Evolutionary conservation across 73 alveolate genomes (phyloP).

Genomic region (Durusdinium trenchii): DNA sequence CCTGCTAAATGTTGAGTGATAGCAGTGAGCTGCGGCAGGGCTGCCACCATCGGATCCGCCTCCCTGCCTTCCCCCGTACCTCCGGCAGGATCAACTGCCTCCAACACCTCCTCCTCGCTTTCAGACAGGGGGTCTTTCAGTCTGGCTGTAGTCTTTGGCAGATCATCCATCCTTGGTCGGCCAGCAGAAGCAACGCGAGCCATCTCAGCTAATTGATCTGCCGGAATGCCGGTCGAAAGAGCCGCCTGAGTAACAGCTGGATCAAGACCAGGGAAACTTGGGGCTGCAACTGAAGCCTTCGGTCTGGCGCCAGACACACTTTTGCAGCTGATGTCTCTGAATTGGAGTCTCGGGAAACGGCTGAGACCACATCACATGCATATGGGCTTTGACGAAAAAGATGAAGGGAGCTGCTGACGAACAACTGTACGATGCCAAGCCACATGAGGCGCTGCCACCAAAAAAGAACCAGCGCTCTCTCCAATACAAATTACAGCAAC

Average conservation of each 20-base stretch:
- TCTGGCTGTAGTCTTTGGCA: neutral
- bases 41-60: neutral
- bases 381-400: no score
- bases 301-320: no score
- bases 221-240: neutral
- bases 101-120: neutral
- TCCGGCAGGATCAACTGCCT: neutral
- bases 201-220: neutral
- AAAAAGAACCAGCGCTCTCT: no score
- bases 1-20: neutral
- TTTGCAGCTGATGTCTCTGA: no score
- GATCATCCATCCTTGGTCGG: neutral
- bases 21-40: slow-evolving; percentile 7
- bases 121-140: neutral
- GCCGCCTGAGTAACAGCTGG: neutral
- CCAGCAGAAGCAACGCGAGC: neutral
- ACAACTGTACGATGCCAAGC: no score
- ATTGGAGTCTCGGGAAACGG: no score
- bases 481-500: no score
- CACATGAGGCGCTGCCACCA: no score
- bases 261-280: no score
- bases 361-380: no score
- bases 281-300: no score
- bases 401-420: no score
- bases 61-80: neutral